A percentile compares a stretch with the other conserved stretches of the same genome.
These are phyloP conservation scores for Saccharomyces hybrid DNA, from an alignment of 1,139 yeast species.

Conservation along the genomic window DNA sequence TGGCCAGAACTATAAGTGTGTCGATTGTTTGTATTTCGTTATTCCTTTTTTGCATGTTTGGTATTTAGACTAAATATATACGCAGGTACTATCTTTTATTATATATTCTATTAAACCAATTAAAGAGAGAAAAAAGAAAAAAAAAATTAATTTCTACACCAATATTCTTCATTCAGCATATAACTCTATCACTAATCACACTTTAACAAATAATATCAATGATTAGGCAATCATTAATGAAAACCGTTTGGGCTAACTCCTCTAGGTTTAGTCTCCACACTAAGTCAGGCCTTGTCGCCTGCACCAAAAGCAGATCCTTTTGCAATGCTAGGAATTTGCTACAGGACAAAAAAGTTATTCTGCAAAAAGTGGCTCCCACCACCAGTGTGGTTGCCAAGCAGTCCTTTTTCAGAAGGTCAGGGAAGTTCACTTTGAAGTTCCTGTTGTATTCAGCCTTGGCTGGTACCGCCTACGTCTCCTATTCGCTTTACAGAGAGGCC, in stretches of 20 bases:
- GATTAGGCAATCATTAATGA: not conserved
- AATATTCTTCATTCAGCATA: not conserved
- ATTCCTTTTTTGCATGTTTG: not conserved
- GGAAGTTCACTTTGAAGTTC: constrained; percentile 30
- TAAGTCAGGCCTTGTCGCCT: not conserved
- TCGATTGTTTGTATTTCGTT: not conserved
- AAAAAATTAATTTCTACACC: not conserved
- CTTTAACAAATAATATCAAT: not conserved
- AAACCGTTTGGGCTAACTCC: not conserved
- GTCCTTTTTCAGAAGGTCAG: constrained; percentile 5
- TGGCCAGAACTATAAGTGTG: not conserved
- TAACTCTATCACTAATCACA: not conserved
- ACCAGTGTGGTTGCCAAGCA: not conserved
- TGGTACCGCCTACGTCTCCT: constrained; percentile 44
- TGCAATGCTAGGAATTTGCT: not conserved
- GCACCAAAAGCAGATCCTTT: not conserved
- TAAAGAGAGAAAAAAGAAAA: not conserved
- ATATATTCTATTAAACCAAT: not conserved
- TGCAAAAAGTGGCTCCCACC: not conserved
- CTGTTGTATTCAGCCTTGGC: constrained; percentile 36
- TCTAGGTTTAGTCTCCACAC: not conserved
- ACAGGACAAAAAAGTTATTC: not conserved
- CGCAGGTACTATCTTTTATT: not conserved
- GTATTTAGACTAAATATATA: not conserved
- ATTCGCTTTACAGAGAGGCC: constrained; percentile 53